A percentile compares a stretch with the other conserved stretches of the same genome.
Conservation (phyloP, 345 rosid species). For the Kernera saxatilis region DNA sequence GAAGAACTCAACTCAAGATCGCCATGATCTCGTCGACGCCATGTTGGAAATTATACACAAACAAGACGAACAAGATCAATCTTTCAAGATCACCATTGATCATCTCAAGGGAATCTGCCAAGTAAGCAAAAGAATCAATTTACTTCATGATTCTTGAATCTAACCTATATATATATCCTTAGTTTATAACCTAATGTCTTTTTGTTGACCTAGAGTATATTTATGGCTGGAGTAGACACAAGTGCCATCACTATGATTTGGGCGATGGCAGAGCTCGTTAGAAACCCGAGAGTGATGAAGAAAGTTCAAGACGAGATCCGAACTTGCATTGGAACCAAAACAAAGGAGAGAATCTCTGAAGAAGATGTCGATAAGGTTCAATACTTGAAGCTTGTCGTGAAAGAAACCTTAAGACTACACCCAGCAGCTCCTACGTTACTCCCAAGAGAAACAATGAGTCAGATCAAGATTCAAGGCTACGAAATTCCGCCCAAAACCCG, state of each 20-base stretch:
- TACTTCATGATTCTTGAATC: neutral
- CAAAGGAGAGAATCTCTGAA: constrained; percentile 18
- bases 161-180: too few relatives aligned
- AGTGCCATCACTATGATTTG: neutral
- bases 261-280: neutral
- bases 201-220: too few relatives aligned
- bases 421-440: constrained; percentile 25
- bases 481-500: constrained; percentile 30
- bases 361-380: constrained; percentile 1
- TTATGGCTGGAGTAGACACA: neutral
- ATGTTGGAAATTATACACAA: neutral
- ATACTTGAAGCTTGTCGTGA: constrained; percentile 24
- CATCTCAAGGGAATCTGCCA: constrained; percentile 12
- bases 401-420: constrained; percentile 23
- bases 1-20: neutral
- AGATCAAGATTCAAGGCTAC: neutral
- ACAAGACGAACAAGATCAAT: neutral
- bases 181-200: too few relatives aligned
- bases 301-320: constrained; percentile 34
- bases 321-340: neutral
- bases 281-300: constrained; percentile 23
- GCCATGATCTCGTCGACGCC: constrained; percentile 11
- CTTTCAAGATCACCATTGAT: constrained; percentile 16
- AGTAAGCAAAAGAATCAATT: neutral
- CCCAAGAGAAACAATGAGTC: neutral